Evolutionary conservation across 2,329 filamentous ascomycete genomes (phyloP), one percentile per base, ranked within the genome.

Genomic region (Talaromyces piceae): DNA sequence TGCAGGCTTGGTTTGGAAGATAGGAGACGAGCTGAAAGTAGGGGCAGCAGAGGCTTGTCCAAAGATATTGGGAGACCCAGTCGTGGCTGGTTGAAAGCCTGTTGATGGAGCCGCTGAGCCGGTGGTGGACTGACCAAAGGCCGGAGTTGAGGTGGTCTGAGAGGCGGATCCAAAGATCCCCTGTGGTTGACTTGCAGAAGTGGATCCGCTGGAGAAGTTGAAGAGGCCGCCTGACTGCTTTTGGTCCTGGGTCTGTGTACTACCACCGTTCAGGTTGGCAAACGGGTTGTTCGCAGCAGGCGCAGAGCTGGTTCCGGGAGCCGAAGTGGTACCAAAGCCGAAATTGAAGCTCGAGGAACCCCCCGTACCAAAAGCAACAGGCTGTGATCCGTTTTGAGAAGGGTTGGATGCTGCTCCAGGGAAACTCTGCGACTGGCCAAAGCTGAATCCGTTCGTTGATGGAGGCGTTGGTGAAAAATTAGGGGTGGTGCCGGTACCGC

Each of bases 341-440:
- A 54, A 54, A 23, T 51, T 54, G 56, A 70, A 70, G 6, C 60
- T 60, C 8, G 66, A 59, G 12, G 61, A 55, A 44, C 54, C 55
- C n/a, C 60, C 59, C 30, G 61, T 54, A 18, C 65, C 66, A 52
- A 68, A 66, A 26, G 62, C 51, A 49, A 67, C 59, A 16, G 63
- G 61, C 25, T 63, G 57, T 9, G 57, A 52, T 28, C 61, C 59
- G 56, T 61, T 66, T 26, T 61, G 56, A 25, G 49, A 54, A 20
- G 59, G 48, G 44, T 45, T 56, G 50, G 61, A 53, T 41, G 53
- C 13, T 20, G 61, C 59, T 50, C 61, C 63, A 41, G 61, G 63
- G 46, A 69, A 69, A 49, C 63, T 67, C 50, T 67, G 67, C 41
- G 63, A 64, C 53, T 68, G 63, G n/a, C 64, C 63, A 54, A 69